phyloP scores from a whole-genome alignment of 805 yeast genomes.

The Lipomyces yamadae region DNA sequence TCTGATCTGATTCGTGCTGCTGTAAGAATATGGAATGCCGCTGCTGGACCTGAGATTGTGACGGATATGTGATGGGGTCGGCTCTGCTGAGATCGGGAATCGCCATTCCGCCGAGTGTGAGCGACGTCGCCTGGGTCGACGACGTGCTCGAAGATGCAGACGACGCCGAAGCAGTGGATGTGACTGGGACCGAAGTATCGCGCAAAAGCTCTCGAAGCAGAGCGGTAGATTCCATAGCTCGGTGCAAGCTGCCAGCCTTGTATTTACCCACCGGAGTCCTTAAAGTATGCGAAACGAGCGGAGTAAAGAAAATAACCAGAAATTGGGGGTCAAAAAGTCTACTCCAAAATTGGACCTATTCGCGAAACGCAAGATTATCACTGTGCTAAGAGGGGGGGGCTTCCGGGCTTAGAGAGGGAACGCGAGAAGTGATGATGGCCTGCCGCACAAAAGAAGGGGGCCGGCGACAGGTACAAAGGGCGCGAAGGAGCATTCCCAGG shows the following conservation, averaged over 20 bases:
- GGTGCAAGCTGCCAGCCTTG: background rate
- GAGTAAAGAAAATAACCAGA: background rate
- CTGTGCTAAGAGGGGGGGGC: background rate
- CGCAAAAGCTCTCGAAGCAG: constrained; percentile 11
- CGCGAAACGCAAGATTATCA: background rate
- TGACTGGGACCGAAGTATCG: constrained; percentile 8
- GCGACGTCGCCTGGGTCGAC: constrained; percentile 6
- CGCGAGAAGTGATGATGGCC: background rate
- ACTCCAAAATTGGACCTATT: background rate
- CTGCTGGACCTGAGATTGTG: constrained; percentile 6
- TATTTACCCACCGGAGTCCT: background rate
- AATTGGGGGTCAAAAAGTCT: background rate
- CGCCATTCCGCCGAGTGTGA: constrained; percentile 4
- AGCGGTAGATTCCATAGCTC: constrained; percentile 6
- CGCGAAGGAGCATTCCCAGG: background rate
- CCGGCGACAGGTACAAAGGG: background rate
- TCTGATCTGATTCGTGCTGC: constrained; percentile 1
- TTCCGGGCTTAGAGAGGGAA: background rate
- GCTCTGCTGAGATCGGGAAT: constrained; percentile 3
- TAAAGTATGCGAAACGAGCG: background rate
- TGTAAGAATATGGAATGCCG: background rate
- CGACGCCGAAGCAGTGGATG: constrained; percentile 7
- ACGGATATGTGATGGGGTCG: background rate
- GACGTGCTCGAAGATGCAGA: constrained; percentile 9
- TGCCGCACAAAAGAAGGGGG: background rate